Conservation (phyloP, 208 protist species). For the Leishmania lainsoni region DNA sequence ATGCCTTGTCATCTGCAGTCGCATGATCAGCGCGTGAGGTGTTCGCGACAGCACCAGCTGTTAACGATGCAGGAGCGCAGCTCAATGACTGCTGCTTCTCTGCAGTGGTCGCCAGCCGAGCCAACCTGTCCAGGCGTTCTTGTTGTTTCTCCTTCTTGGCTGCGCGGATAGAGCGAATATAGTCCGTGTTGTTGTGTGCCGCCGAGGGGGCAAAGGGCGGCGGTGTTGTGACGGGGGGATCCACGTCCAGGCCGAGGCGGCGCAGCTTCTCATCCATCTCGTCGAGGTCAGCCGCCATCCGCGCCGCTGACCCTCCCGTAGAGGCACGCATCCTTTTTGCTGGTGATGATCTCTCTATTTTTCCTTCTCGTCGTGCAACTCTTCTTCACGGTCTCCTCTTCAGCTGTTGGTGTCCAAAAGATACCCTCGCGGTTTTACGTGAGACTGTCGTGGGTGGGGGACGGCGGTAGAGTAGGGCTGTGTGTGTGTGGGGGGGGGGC, state of each 20-base stretch:
- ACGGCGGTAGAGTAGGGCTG: too few species aligned
- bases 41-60: neutral
- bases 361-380: neutral
- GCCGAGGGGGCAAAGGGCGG: neutral
- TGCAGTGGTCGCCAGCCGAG: slow-evolving; percentile 49
- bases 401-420: neutral
- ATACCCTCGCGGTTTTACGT: neutral
- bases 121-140: slow-evolving; percentile 62
- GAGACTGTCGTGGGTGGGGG: too few species aligned
- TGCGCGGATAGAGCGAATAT: slow-evolving; percentile 57
- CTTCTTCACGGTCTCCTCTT: neutral
- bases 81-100: slow-evolving; percentile 36
- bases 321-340: slow-evolving; percentile 11
- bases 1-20: slow-evolving; percentile 33
- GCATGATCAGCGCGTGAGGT: slow-evolving; percentile 12
- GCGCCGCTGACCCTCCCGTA: slow-evolving; percentile 21
- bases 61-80: neutral
- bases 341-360: neutral
- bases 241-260: slow-evolving; percentile 53
- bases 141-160: slow-evolving; percentile 54
- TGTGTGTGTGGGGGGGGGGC: neutral
- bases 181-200: slow-evolving; percentile 26
- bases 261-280: slow-evolving; percentile 83
- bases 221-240: slow-evolving; percentile 16
- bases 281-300: slow-evolving; percentile 54